These are phyloP conservation scores for Stellera chamaejasme DNA, from an alignment of 345 rosid genomes.

Conservation along the genomic window DNA sequence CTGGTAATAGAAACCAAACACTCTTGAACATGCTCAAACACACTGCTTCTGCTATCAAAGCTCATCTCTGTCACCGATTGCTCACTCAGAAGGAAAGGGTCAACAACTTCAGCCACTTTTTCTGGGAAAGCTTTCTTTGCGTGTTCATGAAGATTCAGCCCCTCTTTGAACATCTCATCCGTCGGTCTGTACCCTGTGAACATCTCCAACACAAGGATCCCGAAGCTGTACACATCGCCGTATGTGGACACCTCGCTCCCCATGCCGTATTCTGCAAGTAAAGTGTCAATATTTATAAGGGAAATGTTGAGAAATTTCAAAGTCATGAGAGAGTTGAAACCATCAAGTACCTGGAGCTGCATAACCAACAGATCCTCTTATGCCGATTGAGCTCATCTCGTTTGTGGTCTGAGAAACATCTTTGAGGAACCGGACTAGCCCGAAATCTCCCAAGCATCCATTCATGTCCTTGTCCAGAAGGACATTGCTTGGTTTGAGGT, in stretches of 20 bases:
- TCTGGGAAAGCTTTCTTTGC: conserved; percentile 14
- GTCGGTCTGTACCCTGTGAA: conserved; percentile 25
- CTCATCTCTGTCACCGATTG: not conserved
- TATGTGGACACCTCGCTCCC: conserved; percentile 16
- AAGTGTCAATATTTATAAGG: not conserved
- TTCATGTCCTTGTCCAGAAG: conserved; percentile 10
- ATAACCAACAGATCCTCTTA: conserved; percentile 19
- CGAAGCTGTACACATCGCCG: conserved; percentile 28
- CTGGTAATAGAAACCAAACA: conserved; percentile 7
- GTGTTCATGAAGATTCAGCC: conserved; percentile 14
- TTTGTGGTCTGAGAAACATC: not conserved
- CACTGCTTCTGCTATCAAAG: not conserved
- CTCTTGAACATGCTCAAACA: not conserved
- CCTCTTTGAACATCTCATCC: conserved; percentile 15
- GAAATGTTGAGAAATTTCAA: not conserved
- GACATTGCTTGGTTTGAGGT: conserved; percentile 15
- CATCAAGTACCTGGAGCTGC: conserved; percentile 20
- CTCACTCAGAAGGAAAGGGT: conserved; percentile 15
- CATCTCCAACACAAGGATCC: conserved; percentile 25
- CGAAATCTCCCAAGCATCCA: conserved; percentile 9
- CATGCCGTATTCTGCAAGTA: conserved; percentile 25
- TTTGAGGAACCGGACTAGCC: not conserved
- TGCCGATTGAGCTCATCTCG: conserved; percentile 8
- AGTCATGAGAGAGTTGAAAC: not conserved
- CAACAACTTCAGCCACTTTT: conserved; percentile 8